Percentiles rank a stretch among this genome's conserved stretches.
These are phyloP conservation scores for Fusarium liriodendri DNA, from an alignment of 2,329 filamentous ascomycete species.

Conservation along the genomic window DNA sequence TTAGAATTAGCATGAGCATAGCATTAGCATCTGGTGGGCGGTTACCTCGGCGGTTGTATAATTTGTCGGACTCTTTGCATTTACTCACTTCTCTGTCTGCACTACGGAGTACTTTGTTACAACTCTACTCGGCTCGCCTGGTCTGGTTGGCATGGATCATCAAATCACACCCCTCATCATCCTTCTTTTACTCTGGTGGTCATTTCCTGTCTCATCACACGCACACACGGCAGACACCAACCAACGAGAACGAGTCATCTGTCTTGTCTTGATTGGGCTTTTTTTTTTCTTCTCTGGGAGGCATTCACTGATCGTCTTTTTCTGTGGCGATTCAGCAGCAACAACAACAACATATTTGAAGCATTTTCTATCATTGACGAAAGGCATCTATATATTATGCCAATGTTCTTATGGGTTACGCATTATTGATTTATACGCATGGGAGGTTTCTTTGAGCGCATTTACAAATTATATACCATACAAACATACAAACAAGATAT, in stretches of 20 bases:
- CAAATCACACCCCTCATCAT: conserved; percentile 14
- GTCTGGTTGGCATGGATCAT: not conserved
- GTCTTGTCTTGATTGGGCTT: not conserved
- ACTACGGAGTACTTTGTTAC: not conserved
- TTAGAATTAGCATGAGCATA: conserved; percentile 29
- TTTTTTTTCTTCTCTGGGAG: not conserved
- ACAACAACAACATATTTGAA: not conserved
- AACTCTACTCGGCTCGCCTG: not conserved
- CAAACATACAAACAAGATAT: conserved; percentile 1
- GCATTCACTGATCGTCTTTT: not conserved
- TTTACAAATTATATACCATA: not conserved
- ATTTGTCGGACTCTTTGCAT: conserved; percentile 5
- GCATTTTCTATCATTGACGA: conserved; percentile 16
- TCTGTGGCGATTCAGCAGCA: not conserved
- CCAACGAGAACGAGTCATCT: not conserved
- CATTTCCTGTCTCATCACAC: conserved; percentile 12
- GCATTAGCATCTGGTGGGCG: conserved; percentile 29
- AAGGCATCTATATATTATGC: conserved; percentile 10
- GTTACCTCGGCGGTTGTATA: conserved; percentile 31
- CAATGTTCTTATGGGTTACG: conserved; percentile 33
- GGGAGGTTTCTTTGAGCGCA: conserved; percentile 11
- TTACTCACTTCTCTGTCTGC: not conserved
- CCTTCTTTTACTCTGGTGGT: not conserved
- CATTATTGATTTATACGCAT: conserved; percentile 12
- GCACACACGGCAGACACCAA: conserved; percentile 5